Conservation (phyloP, 345 rosid genomes). For the Eucalyptus camaldulensis region DNA sequence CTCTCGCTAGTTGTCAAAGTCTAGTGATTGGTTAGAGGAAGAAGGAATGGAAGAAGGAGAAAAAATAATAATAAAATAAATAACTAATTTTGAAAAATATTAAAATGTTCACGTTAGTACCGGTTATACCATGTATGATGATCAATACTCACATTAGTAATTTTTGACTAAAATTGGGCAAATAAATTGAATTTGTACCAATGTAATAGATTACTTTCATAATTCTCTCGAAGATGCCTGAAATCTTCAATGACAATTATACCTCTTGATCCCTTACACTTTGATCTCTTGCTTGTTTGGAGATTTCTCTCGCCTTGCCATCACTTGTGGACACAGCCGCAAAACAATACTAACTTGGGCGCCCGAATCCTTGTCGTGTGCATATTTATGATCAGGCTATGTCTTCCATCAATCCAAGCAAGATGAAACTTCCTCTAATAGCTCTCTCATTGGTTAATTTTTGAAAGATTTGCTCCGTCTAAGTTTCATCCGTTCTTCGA, state of each 20-base stretch:
- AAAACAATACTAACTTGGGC: not conserved
- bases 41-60: not conserved
- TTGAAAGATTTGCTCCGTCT: not conserved
- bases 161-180: rapidly evolving
- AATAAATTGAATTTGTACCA: rapidly evolving
- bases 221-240: not conserved
- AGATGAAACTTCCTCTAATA: not conserved
- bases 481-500: not conserved
- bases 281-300: not conserved
- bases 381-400: not conserved
- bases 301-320: not conserved
- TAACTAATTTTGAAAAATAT: too few relatives aligned
- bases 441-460: not conserved
- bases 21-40: rapidly evolving
- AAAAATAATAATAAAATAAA: too few relatives aligned
- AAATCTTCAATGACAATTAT: not conserved
- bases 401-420: not conserved
- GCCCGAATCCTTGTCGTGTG: not conserved
- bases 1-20: rapidly evolving
- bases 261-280: not conserved
- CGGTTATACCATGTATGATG: rapidly evolving
- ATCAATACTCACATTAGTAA: too few relatives aligned
- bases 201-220: rapidly evolving
- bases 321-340: not conserved
- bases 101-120: too few relatives aligned